phyloP scores from a whole-genome alignment of 2,329 filamentous ascomycete genomes.

The Trichoderma asperellum region DNA sequence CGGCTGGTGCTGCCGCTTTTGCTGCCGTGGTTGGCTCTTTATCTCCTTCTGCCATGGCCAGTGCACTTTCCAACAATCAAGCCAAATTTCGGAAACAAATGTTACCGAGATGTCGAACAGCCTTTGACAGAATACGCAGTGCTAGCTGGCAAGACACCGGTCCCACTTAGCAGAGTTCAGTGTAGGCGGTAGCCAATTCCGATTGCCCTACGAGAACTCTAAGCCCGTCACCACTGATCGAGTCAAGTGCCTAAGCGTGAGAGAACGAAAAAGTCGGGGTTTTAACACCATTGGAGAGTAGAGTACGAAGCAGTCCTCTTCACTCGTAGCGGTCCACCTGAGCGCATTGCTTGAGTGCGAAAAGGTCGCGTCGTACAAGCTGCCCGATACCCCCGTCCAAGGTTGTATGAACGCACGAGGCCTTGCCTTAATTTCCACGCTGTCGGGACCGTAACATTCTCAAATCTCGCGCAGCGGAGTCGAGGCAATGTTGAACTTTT shows the following conservation, averaged over 20 bases:
- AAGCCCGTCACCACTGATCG: background rate
- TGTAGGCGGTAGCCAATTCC: background rate
- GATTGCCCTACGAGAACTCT: background rate
- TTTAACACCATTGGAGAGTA: background rate
- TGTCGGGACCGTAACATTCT: slow-evolving; percentile 20
- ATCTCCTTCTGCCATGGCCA: background rate
- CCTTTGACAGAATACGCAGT: background rate
- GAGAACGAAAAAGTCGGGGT: background rate
- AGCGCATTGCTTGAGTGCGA: background rate
- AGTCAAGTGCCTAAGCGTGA: slow-evolving; percentile 6
- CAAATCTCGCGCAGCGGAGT: slow-evolving; percentile 21
- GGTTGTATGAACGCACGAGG: slow-evolving; percentile 5
- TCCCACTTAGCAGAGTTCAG: slow-evolving; percentile 11
- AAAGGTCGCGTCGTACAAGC: slow-evolving; percentile 7
- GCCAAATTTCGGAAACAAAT: background rate
- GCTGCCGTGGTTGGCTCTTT: background rate
- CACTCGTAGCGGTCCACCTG: background rate
- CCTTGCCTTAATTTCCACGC: slow-evolving; percentile 26
- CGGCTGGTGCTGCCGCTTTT: background rate
- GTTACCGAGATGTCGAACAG: background rate
- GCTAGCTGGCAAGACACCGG: background rate
- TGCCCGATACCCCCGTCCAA: slow-evolving; percentile 8
- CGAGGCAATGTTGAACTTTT: slow-evolving; percentile 6
- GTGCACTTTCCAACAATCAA: background rate
- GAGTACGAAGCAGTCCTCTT: background rate